A percentile compares a stretch with the other conserved stretches of the same genome.
Conservation (phyloP, 225 moss, liverwort and hornwort genomes). For the Polytrichum commune region DNA sequence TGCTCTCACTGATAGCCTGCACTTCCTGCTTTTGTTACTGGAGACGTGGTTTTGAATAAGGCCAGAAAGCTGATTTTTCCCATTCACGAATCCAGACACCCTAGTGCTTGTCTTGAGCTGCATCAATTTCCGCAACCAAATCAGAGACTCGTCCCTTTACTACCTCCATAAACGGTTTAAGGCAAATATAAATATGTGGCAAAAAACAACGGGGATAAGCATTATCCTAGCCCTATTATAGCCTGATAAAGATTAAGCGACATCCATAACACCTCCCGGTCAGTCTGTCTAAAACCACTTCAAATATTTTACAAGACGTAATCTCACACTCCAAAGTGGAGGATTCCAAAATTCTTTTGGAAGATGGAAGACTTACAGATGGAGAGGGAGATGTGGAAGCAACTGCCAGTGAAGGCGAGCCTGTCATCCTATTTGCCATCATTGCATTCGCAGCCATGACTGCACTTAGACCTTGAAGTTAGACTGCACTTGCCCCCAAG, state of each 20-base stretch:
- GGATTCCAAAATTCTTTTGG: too few relatives aligned
- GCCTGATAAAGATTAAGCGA: neutral
- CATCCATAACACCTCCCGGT: neutral
- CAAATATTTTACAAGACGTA: neutral
- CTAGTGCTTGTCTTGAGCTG: slow-evolving; percentile 46
- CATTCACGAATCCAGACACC: slow-evolving; percentile 62
- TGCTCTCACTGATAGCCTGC: slow-evolving; percentile 48
- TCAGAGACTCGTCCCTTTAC: neutral
- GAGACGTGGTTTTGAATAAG: slow-evolving; percentile 3
- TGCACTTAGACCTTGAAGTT: neutral
- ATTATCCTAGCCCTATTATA: too few relatives aligned
- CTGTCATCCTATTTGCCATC: slow-evolving; percentile 43
- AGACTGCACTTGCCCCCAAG: too few relatives aligned
- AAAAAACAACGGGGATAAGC: neutral
- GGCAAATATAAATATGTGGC: neutral
- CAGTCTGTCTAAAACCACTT: too few relatives aligned
- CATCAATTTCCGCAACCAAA: neutral
- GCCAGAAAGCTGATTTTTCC: slow-evolving; percentile 61
- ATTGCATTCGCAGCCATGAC: slow-evolving; percentile 64
- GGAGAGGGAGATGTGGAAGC: slow-evolving; percentile 11
- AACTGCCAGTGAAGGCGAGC: slow-evolving; percentile 15
- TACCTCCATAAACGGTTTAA: neutral
- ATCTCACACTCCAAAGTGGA: neutral
- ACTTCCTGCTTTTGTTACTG: slow-evolving; percentile 19
- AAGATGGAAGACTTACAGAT: slow-evolving; percentile 7